Base-by-base conservation (phyloP, 2,329 filamentous ascomycete genomes). In the Xylariaceae sp. region DNA sequence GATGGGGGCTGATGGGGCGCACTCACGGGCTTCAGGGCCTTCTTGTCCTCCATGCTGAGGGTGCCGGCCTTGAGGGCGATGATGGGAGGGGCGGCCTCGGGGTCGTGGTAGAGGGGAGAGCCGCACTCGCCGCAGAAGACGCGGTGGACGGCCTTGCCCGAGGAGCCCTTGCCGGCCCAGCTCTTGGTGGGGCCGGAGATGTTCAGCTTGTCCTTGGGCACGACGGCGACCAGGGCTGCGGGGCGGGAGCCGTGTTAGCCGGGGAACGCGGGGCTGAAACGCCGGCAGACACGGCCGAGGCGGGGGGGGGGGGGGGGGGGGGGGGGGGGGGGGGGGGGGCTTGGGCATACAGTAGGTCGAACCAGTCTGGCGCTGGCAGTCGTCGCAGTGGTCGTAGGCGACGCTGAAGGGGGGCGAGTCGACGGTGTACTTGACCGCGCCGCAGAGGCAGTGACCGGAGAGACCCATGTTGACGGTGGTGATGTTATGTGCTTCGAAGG, bases 311-410 rank as follows among this genome's bases (percentile, higher is more conserved):
- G 25, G 13, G 9, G 25, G 34, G 31, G 39, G 33, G 37, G 35
- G 19, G 11, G 18, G 13, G 18, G 15, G 27, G 5, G 8, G 27
- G 13, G n/a, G 19, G 17, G 12, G 31, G 25, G 29, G 19, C 26
- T 14, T 31, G 14, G 30, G 53, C 70, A 43, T 58, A 77, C 74
- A 82, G 59, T 83, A 83, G 37, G 78, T 80, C 13, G 76, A 81
- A 44, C 78, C 78, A 32, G 61, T 72, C 61, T 83, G 78, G 52
- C 78, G 76, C 61, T 83, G 78, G 68, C 78, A 83, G 60, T 82
- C 78, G 52, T 83, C 78, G 51, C 78, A 83, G 65, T 83, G 78
- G 54, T 83, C 80, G 56, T 83, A 82, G 43, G 71, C 78, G 32
- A 72, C 61, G 39, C 57, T 50, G 42, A 51, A 38, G 30, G 54